Evolutionary conservation across 1,284 basidiomycete genomes (phyloP), one percentile per base, ranked within the genome.

Genomic region (Trichosporon sp.): DNA sequence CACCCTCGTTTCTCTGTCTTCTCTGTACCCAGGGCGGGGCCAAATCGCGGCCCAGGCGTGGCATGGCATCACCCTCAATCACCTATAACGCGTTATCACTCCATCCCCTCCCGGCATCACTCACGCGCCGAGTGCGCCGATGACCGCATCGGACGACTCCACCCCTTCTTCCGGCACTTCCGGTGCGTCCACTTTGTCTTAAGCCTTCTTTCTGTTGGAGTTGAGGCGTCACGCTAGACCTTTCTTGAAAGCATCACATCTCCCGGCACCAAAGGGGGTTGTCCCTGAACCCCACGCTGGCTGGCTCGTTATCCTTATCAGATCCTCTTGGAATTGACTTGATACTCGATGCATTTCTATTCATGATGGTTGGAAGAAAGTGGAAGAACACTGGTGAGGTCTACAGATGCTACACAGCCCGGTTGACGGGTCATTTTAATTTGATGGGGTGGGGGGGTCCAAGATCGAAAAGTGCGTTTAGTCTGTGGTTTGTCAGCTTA

Each of bases 401-500:
- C 32, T 63, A 63, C 59, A 63, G 59, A 63, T 63, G 59, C 59
- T 63, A 63, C 59, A 63, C 59, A 63, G 32, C 59, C 59, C 59
- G 59, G 65, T 48, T 66, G 65, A 48, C 65, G 65, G 40, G 40
- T 16, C 4, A n/a, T 66, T 66, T 26, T 26, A 32, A 51, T 14
- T 48, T 31, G 66, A 26, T 35, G 10, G 35, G 8, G 35, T 37
- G 26, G 26, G 26, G 26, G 26, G 26, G 26, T 54, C n/a, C 48
- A 51, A 37, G 19, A 51, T 54, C 8, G 51, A 54, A 11, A 35
- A 12, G 19, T 32, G 37, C 59, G 59, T 63, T 63, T 63, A 63
- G 59, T 63, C 59, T 63, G 51, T 54, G 31, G n/a, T 35, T 12
- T n/a, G 59, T 63, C 59, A 63, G 59, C 59, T 32, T 26, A 26